Percentiles rank a stretch among this genome's conserved stretches.
phyloP scores from a whole-genome alignment of 176 grass and related monocot species.

The Echinochloa phyllopogon region DNA sequence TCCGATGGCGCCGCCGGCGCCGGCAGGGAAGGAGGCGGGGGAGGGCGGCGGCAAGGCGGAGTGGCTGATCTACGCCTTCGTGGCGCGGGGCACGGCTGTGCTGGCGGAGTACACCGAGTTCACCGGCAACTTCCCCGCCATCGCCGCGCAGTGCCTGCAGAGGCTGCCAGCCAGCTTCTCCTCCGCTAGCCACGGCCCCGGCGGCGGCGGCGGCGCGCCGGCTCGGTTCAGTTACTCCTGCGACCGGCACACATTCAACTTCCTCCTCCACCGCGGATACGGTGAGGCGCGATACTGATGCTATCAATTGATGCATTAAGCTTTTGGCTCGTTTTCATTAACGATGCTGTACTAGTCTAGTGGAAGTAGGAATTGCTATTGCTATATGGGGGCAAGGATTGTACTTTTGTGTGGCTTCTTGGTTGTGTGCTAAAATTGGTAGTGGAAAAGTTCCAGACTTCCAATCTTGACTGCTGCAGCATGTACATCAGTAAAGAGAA shows the following conservation, averaged over 20 bases:
- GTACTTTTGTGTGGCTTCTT: neutral
- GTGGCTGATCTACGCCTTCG: conserved; percentile 95
- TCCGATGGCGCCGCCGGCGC: conserved; percentile 42
- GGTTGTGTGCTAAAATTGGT: neutral
- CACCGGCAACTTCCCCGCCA: conserved; percentile 91
- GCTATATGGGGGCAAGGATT: neutral
- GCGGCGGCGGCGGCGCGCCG: conserved; percentile 4
- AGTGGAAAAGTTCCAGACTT: neutral
- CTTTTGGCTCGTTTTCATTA: neutral
- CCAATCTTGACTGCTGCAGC: neutral
- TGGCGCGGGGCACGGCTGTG: conserved; percentile 85
- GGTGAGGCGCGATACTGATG: conserved; percentile 35
- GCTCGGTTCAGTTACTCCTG: conserved; percentile 77
- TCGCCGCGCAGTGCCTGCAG: conserved; percentile 82
- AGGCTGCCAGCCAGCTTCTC: conserved; percentile 63
- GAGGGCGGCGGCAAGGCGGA: conserved; percentile 53
- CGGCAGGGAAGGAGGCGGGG: conserved; percentile 26
- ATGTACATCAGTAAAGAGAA: neutral
- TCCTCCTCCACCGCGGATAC: conserved; percentile 83
- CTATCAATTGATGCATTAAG: neutral
- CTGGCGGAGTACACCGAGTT: conserved; percentile 94
- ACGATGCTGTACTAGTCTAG: neutral
- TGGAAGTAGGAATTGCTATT: neutral
- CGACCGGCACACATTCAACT: conserved; percentile 88
- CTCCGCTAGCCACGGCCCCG: conserved; percentile 21